Evolutionary conservation across 1,284 basidiomycete genomes (phyloP).

Genomic region (Austroboletus novae-zelandiae): DNA sequence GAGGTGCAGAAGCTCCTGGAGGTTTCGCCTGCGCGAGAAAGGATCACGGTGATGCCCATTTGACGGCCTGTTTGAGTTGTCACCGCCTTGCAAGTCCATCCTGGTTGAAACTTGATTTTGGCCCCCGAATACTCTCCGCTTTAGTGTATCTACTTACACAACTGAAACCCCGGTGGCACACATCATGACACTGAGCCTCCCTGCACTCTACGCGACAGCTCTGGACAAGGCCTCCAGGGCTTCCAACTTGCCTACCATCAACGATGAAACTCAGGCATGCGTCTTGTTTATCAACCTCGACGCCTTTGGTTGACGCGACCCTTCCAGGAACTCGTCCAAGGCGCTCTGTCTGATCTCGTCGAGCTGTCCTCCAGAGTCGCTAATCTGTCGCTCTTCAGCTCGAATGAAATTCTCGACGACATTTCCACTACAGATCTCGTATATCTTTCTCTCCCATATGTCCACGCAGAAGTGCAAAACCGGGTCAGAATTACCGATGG

Average conservation of each 20-base stretch:
- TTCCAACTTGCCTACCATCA: constrained; percentile 43
- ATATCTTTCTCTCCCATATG: constrained; percentile 78
- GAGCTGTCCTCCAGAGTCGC: constrained; percentile 49
- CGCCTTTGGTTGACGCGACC: constrained; percentile 12
- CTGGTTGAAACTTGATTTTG: not conserved
- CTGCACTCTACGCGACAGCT: constrained; percentile 44
- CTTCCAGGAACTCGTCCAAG: constrained; percentile 55
- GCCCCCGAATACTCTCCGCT: constrained; percentile 16
- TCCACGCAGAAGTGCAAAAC: constrained; percentile 70
- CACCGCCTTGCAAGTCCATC: constrained; percentile 13
- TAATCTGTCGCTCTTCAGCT: constrained; percentile 75
- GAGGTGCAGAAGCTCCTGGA: constrained; percentile 21
- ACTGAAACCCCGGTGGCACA: constrained; percentile 1
- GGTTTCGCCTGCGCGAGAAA: constrained; percentile 25
- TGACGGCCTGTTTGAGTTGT: not conserved
- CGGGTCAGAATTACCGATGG: constrained; percentile 59
- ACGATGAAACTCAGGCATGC: constrained; percentile 50
- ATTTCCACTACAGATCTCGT: constrained; percentile 78
- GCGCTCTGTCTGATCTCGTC: constrained; percentile 52
- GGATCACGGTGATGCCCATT: constrained; percentile 1
- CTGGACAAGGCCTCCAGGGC: constrained; percentile 45
- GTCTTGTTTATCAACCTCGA: not conserved
- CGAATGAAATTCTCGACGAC: constrained; percentile 85
- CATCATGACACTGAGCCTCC: constrained; percentile 38
- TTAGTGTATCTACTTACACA: not conserved